A percentile compares a stretch with the other conserved stretches of the same genome.
Conservation (phyloP, 805 yeast species). For the Hanseniaspora pseudoguilliermondii region DNA sequence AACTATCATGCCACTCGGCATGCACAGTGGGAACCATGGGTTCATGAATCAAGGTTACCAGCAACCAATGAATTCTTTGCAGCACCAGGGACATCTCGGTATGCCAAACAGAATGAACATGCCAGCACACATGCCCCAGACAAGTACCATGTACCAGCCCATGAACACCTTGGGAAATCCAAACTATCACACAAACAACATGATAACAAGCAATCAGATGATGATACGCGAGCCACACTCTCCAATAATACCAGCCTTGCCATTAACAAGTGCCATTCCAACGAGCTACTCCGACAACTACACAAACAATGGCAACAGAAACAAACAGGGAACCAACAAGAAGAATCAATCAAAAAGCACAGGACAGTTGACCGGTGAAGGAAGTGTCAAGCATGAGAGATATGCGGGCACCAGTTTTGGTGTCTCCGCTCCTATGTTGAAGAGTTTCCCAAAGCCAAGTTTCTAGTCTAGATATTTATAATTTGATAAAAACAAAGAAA, state of each 20-base stretch:
- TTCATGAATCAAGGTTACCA: neutral
- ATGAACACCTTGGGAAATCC: neutral
- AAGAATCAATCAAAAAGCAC: neutral
- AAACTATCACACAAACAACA: neutral
- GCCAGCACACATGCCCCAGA: neutral
- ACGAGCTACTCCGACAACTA: neutral
- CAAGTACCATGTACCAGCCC: neutral
- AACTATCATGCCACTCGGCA: neutral
- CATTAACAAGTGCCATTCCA: neutral
- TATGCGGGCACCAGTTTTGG: constrained; percentile 13
- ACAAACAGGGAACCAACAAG: neutral
- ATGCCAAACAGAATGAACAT: neutral
- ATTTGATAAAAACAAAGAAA: no score
- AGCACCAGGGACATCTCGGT: neutral
- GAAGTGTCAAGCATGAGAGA: neutral
- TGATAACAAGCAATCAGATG: neutral
- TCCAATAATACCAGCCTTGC: neutral
- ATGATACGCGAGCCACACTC: neutral
- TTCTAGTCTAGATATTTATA: neutral
- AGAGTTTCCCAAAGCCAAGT: constrained; percentile 11
- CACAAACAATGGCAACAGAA: neutral
- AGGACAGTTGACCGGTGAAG: neutral
- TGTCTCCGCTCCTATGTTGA: constrained; percentile 1
- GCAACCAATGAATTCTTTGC: neutral
- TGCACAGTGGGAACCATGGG: neutral